A percentile compares a stretch with the other conserved stretches of the same genome.
These are phyloP conservation scores for Lunularia cruciata DNA, from an alignment of 225 moss, liverwort and hornwort genomes.

Conservation along the genomic window DNA sequence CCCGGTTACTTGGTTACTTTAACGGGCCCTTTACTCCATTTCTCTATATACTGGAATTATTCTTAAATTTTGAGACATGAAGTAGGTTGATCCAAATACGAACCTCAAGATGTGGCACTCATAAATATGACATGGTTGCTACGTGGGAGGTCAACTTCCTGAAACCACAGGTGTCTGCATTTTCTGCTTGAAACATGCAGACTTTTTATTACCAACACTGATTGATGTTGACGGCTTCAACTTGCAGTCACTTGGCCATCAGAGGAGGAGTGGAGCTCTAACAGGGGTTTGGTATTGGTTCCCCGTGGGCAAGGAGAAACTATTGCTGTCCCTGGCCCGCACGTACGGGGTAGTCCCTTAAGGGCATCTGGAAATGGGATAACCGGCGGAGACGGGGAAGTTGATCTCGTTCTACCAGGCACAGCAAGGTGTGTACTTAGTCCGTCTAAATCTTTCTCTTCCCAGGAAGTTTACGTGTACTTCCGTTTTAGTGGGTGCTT, in stretches of 20 bases:
- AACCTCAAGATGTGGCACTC: no score
- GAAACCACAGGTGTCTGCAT: no score
- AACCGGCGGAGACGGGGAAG: conserved; percentile 67
- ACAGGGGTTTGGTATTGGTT: conserved; percentile 74
- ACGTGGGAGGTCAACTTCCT: no score
- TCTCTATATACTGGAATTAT: no score
- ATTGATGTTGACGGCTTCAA: background rate
- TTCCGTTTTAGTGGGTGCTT: no score
- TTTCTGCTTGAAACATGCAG: background rate
- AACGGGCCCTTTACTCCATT: no score
- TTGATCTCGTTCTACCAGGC: conserved; percentile 86
- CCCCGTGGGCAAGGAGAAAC: conserved; percentile 63
- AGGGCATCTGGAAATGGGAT: conserved; percentile 71
- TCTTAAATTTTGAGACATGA: no score
- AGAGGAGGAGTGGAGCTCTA: conserved; percentile 94
- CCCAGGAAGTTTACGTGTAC: no score
- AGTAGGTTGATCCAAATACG: no score
- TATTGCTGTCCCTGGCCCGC: conserved; percentile 67
- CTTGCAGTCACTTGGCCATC: conserved; percentile 40
- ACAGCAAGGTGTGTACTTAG: conserved; percentile 97
- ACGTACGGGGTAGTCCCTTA: conserved; percentile 93
- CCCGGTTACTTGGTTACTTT: no score
- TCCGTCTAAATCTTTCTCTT: no score
- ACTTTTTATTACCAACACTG: background rate
- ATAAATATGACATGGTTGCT: no score